These are phyloP conservation scores for Mentha longifolia DNA, from an alignment of 257 asterid genomes.

Conservation along the genomic window DNA sequence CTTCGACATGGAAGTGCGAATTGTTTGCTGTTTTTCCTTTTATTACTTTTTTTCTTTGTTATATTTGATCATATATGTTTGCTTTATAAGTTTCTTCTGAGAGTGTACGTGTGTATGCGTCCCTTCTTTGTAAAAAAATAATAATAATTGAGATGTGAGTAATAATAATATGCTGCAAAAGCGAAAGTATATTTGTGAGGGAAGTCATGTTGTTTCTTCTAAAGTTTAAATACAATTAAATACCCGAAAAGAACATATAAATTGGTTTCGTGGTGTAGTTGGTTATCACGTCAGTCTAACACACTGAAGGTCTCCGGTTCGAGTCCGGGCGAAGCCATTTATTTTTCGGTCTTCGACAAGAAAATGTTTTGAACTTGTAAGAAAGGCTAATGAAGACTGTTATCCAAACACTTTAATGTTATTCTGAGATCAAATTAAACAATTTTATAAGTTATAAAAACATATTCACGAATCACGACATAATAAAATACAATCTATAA, in stretches of 20 bases:
- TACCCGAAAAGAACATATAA: too few species aligned
- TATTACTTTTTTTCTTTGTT: background rate
- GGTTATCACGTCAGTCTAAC: slow-evolving; percentile 99
- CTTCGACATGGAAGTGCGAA: background rate
- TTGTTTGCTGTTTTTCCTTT: background rate
- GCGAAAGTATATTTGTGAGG: too few species aligned
- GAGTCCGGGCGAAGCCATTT: slow-evolving; percentile 67
- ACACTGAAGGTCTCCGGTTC: slow-evolving; percentile 98
- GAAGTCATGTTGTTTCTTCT: too few species aligned
- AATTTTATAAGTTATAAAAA: too few species aligned
- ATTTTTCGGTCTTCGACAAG: too few species aligned
- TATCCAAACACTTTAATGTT: too few species aligned
- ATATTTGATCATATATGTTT: background rate
- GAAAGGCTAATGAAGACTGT: too few species aligned
- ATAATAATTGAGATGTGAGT: background rate
- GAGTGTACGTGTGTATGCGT: background rate
- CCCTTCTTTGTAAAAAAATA: background rate
- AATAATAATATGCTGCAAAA: background rate
- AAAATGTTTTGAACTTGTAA: too few species aligned
- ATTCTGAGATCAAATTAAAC: too few species aligned
- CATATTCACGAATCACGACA: too few species aligned
- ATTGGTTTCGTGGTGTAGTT: slow-evolving; percentile 30
- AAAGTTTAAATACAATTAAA: too few species aligned
- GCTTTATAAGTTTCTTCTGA: background rate
- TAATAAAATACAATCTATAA: too few species aligned